These are phyloP conservation scores for Aegilops speltoides DNA, from an alignment of 176 grass and related monocot species.

Conservation along the genomic window DNA sequence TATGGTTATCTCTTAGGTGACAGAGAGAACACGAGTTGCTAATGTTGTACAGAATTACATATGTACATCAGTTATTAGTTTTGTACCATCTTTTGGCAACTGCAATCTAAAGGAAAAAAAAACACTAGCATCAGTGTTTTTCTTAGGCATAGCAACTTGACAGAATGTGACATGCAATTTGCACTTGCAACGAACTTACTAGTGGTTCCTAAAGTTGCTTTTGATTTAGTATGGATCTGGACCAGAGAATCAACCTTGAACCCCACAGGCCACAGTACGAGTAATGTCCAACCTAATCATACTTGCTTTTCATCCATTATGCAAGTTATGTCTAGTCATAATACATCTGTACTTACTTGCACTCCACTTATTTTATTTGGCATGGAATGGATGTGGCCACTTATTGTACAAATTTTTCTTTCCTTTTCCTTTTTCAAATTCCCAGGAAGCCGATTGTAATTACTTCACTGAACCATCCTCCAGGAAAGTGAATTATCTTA, in stretches of 20 bases:
- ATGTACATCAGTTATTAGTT: not conserved
- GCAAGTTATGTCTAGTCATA: not conserved
- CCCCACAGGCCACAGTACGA: not conserved
- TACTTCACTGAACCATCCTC: not conserved
- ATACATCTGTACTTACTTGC: not conserved
- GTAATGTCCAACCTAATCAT: constrained; percentile 4
- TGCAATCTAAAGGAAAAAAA: not conserved
- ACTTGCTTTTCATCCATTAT: not conserved
- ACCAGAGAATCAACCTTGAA: constrained; percentile 12
- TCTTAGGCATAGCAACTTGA: not conserved
- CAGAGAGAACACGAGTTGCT: not conserved
- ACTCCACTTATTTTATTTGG: constrained; percentile 9
- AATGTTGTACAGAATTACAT: not conserved
- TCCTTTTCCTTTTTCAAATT: not conserved
- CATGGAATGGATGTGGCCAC: not conserved
- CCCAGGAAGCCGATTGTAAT: not conserved
- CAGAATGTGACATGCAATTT: constrained; percentile 16
- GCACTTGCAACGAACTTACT: not conserved
- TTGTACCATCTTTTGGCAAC: not conserved
- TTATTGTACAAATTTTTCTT: not conserved
- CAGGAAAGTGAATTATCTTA: not conserved
- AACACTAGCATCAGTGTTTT: not conserved
- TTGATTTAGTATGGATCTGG: constrained; percentile 17
- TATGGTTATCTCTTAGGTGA: not conserved
- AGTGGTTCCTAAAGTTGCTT: constrained; percentile 24